Evolutionary conservation across 768 basidiomycete genomes (phyloP), one percentile per base, ranked within the genome.

Genomic region (Tricholoma terreum): DNA sequence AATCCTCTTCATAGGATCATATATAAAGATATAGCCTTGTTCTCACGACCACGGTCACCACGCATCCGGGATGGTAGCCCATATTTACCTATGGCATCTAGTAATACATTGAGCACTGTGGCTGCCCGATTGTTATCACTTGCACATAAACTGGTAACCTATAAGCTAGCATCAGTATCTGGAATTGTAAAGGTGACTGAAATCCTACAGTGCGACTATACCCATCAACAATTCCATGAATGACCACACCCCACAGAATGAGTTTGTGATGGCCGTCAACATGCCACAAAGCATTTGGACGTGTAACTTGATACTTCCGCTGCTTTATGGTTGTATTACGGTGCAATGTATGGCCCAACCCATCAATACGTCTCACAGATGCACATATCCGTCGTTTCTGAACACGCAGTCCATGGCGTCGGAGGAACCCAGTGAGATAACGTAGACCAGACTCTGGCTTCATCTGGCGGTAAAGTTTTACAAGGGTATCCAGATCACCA

Each of bases 191-290:
- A 22, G 6, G 22, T 24, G 22, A n/a, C 17, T 19, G 7, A 42
- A 27, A 17, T 58, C 56, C 57, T 31, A 76, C 66, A 33, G 58
- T 61, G 36, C 63, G 52, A 8, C 55, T 63, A 52, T 64, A 69
- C 0, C 64, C 64, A 64, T 69, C 67, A 22, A 65, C 56, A 19
- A 66, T 30, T 2, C 65, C 67, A 61, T 69, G 68, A 4, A 71
- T 65, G 1, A 71, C 68, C 50, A 71, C 62, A 5, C 66, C 66
- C 67, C 67, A 71, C 1, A 58, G 43, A 1, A 71, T 71, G 0
- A 75, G 58, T 45, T 72, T 75, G 57, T 75, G 74, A 46, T 75
- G 70, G 3, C 72, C 67, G 61, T 74, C 73, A 53, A 67, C 19
- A 54, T 74, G 73, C 73, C 73, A 74, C 0, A 71, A 42, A 9